Base-by-base conservation (phyloP, 2,329 filamentous ascomycete genomes). In the Colletotrichum somersetense region DNA sequence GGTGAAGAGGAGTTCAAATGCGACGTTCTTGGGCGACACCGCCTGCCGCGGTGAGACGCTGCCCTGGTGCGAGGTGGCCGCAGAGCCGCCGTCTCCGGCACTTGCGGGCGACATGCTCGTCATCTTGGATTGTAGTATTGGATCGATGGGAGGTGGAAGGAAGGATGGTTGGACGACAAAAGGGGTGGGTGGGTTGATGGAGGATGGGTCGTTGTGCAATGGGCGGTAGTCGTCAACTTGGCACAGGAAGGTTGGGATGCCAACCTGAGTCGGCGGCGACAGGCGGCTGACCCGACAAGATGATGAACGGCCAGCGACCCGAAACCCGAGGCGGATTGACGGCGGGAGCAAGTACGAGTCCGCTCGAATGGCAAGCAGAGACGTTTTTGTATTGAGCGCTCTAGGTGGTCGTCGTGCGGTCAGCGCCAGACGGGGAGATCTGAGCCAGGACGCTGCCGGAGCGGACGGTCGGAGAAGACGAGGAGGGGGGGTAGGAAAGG, bases 1-100 rank as follows among this genome's bases (percentile, higher is more conserved):
- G 66, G 88, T 86, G 77, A 93, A 90, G 76, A 94, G 86, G 66
- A 95, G 87, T 82, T 94, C 91, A 82, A 96, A 95, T 85, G 92
- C 89, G 84, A 95, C 91, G 79, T 91, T 91, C 86, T 95, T 95
- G 74, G 90, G 89, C 46, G 84, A 83, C 55, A 85, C 78, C 55
- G 81, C 79, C 77, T 84, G 85, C 69, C 82, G 82, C 68, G 87
- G 87, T 57, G 85, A 87, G 77, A 82, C 79, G 76, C 81, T 84
- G 74, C 84, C 84, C 62, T 81, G 84, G 71, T 80, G 78, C 63
- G 83, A 82, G 66, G 82, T 82, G 64, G 80, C 71, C 53, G 76
- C 80, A 67, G 81, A 81, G 72, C 75, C 76, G 66, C 78, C 77
- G 18, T 78, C 75, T 67, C 75, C 76, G 61, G 77, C 74, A 68